Evolutionary conservation across 192 early-diverging fungal species (phyloP), one percentile per base, ranked within the genome.

Genomic region (Coemansia reversa): DNA sequence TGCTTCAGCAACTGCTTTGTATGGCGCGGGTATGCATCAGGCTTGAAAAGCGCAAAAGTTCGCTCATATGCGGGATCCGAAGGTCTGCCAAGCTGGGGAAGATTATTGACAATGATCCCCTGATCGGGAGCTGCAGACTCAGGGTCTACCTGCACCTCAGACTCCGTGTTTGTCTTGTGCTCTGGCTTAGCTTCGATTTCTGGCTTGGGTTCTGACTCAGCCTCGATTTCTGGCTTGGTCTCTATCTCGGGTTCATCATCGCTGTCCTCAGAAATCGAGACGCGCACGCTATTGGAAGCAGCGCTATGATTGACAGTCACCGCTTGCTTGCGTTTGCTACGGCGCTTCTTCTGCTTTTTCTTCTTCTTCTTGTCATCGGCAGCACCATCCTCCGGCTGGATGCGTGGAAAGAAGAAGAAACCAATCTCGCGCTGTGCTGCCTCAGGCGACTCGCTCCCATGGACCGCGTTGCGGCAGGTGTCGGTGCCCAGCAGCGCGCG

Each of bases 371-470:
- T 57, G 20, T 55, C 63, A 39, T 25, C 52, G 2, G 24, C 54
- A 33, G 52, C 19, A 48, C 35, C 55, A 32, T 52, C 28, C 55
- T 69, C 67, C 5, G 60, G 66, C 59, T 67, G 69, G 35, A 72
- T 74, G 39, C 63, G 50, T 8, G 76, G 75, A 11, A 30, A 55
- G 63, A 84, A 84, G 58, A 84, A 84, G 52, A 84, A 76, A 2
- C 52, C 60, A 24, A 84, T 55, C 60, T 76, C 82, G 7, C 82
- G 76, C 58, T 60, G 49, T 1, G 77, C 82, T 25, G 70, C 56
- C 24, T 67, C 67, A 7, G 65, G 50, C 20, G 86, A 86, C 35
- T 84, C 85, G 51, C 83, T 84, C 35, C 83, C 86, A 62, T 87
- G 85, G 0, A 84, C 82, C 14, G 83, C 85, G 68, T 87, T 87